Evolutionary conservation across 352 stramenopile species (phyloP).

Genomic region (Phytophthora fragariae): DNA sequence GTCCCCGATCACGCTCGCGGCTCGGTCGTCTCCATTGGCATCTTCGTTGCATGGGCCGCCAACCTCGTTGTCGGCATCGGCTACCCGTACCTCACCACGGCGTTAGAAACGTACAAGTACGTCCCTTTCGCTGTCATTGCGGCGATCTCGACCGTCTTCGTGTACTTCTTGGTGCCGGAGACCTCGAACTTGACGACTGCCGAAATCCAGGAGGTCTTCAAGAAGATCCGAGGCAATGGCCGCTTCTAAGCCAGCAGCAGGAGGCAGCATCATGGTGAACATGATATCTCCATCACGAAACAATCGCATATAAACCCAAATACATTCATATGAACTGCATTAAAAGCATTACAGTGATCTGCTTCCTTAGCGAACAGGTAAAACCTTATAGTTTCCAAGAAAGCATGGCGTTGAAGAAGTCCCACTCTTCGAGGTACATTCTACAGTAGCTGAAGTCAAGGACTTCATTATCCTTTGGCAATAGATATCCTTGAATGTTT

Average conservation of each 20-base stretch:
- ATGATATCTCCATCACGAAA: slow-evolving; percentile 10
- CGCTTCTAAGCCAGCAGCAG: slow-evolving; percentile 22
- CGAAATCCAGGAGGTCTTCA: slow-evolving; percentile 50
- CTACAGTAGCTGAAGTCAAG: too few species aligned
- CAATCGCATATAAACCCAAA: neutral
- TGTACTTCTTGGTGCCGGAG: slow-evolving; percentile 46
- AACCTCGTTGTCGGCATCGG: slow-evolving; percentile 54
- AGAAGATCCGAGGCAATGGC: slow-evolving; percentile 38
- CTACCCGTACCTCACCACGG: slow-evolving; percentile 47
- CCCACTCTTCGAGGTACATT: too few species aligned
- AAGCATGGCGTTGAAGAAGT: too few species aligned
- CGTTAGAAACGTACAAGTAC: slow-evolving; percentile 41
- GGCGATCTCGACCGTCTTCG: slow-evolving; percentile 29
- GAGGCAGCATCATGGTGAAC: slow-evolving; percentile 16
- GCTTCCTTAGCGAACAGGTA: too few species aligned
- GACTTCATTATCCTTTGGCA: too few species aligned
- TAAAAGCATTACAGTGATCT: neutral
- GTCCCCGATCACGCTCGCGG: slow-evolving; percentile 46
- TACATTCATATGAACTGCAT: slow-evolving; percentile 1
- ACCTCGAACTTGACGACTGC: slow-evolving; percentile 45
- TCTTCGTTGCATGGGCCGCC: slow-evolving; percentile 42
- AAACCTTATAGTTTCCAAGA: too few species aligned
- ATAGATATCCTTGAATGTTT: too few species aligned
- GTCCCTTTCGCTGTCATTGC: slow-evolving; percentile 40
- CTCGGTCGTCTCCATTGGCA: slow-evolving; percentile 37